Base-by-base conservation (phyloP, 2,329 filamentous ascomycete genomes). In the Exophiala calicioides region DNA sequence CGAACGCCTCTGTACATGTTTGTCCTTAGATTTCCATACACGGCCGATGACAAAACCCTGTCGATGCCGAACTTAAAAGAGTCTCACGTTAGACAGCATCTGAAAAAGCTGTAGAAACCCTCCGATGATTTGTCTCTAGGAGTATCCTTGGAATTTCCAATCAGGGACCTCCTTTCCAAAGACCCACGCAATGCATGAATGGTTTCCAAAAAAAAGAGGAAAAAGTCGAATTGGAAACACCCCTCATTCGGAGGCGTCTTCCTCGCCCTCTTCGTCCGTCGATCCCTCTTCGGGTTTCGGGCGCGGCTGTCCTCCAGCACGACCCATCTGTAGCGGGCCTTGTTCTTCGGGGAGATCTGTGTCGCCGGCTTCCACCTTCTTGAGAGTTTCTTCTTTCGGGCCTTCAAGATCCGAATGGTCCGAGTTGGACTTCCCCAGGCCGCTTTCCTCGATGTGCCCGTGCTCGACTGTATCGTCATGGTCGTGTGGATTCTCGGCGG, bases 381-480 rank as follows among this genome's bases (percentile, higher is more conserved):
- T 21, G 16, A 33, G 27, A 23, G 38, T 3, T 16, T 19, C 30
- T 21, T 45, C 44, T 19, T 41, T 36, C 30, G 15, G 35, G 18
- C 36, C n/a, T 16, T 49, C 45, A 5, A 49, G 32, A n/a, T 13
- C 19, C 8, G 36, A 40, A 18, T 40, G 47, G 3, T 40, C 35
- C n/a, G 7, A 4, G 3, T 10, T 5, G 10, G 35, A 16, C 23
- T 40, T 38, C 8, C 27, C 47, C 7, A 35, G 20, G 16, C 47
- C 35, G 35, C 35, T 45, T 9, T 44, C 33, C 26, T 45, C 47
- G 20, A 41, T 45, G 18, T 50, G 40, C 16, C 35, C 41, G 19
- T 50, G 45, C 19, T 49, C 39, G 18, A 49, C 13, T 2, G 38
- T 38, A 20, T 49, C 45, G 19, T 50, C 47, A 29, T 47, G 44